Conservation (phyloP, 2,329 filamentous ascomycete species). For the Ciborinia camelliae region DNA sequence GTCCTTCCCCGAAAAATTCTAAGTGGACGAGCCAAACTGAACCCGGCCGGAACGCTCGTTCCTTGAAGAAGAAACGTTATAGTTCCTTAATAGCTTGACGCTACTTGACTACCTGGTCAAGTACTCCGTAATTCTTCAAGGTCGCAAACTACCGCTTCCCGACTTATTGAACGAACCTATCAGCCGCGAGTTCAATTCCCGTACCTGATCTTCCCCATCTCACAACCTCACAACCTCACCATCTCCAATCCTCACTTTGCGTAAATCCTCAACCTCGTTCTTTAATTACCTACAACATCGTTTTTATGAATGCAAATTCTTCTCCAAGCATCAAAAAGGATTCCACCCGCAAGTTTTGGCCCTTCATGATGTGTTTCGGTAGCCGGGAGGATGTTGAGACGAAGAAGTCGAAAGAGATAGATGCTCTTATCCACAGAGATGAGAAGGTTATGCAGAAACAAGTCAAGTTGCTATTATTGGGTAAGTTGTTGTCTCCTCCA, state of each 20-base stretch:
- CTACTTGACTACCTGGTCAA: not conserved
- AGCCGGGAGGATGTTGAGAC: slow-evolving; percentile 46
- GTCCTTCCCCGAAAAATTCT: not conserved
- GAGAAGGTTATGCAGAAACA: slow-evolving; percentile 83
- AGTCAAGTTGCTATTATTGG: slow-evolving; percentile 89
- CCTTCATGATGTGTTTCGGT: slow-evolving; percentile 61
- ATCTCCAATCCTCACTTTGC: no score
- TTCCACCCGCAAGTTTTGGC: not conserved
- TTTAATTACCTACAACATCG: not conserved
- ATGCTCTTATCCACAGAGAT: slow-evolving; percentile 79
- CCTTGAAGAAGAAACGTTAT: not conserved
- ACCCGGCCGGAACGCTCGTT: not conserved
- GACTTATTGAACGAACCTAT: no score
- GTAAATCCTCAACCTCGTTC: not conserved
- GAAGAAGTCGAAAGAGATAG: slow-evolving; percentile 71
- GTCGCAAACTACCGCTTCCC: no score
- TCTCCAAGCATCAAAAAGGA: not conserved
- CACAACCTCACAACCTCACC: no score
- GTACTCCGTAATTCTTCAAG: no score
- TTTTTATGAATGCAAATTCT: no score
- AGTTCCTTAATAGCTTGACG: not conserved
- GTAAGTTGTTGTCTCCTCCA: slow-evolving; percentile 50
- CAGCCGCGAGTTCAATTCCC: no score
- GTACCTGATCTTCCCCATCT: no score
- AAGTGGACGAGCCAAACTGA: not conserved